These are phyloP conservation scores for Claviceps pazoutovae DNA, from an alignment of 2,329 filamentous ascomycete genomes.

Conservation along the genomic window DNA sequence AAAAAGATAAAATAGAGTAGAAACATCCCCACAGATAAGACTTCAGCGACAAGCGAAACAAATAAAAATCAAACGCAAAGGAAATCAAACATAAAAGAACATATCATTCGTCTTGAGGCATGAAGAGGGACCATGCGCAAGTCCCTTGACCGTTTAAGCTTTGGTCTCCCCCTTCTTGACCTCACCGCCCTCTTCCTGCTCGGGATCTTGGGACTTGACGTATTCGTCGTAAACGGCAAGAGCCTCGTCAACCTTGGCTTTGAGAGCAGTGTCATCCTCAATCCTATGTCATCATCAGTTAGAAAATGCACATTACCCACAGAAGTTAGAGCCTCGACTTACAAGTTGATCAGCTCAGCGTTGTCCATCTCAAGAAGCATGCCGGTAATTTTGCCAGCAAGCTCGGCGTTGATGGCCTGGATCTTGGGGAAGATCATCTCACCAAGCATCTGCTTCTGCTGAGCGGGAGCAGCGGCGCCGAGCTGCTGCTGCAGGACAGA, in stretches of 20 bases:
- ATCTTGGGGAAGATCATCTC: slow-evolving; percentile 99
- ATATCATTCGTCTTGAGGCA: not conserved
- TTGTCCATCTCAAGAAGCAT: slow-evolving; percentile 99
- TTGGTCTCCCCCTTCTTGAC: slow-evolving; percentile 36
- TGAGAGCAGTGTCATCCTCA: slow-evolving; percentile 76
- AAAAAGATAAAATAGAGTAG: not conserved
- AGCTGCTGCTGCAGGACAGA: slow-evolving; percentile 44
- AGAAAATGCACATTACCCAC: not conserved
- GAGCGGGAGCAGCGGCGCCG: slow-evolving; percentile 42
- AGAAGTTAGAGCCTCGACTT: slow-evolving; percentile 36
- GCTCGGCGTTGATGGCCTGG: slow-evolving; percentile 78
- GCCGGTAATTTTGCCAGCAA: slow-evolving; percentile 98
- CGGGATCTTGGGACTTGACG: slow-evolving; percentile 63
- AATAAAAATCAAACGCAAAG: slow-evolving; percentile 15
- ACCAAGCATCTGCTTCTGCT: slow-evolving; percentile 98
- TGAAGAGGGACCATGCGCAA: slow-evolving; percentile 3
- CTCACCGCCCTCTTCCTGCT: slow-evolving; percentile 21
- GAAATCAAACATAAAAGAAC: slow-evolving; percentile 11
- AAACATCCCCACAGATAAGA: slow-evolving; percentile 3
- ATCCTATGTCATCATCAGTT: slow-evolving; percentile 42
- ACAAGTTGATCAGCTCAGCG: slow-evolving; percentile 83
- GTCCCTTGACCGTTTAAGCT: slow-evolving; percentile 17
- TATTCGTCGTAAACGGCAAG: slow-evolving; percentile 97
- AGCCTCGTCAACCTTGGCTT: slow-evolving; percentile 93
- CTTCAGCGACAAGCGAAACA: not conserved